A percentile compares a stretch with the other conserved stretches of the same genome.
Conservation (phyloP, 2,329 filamentous ascomycete genomes). For the Hortaea sp. region DNA sequence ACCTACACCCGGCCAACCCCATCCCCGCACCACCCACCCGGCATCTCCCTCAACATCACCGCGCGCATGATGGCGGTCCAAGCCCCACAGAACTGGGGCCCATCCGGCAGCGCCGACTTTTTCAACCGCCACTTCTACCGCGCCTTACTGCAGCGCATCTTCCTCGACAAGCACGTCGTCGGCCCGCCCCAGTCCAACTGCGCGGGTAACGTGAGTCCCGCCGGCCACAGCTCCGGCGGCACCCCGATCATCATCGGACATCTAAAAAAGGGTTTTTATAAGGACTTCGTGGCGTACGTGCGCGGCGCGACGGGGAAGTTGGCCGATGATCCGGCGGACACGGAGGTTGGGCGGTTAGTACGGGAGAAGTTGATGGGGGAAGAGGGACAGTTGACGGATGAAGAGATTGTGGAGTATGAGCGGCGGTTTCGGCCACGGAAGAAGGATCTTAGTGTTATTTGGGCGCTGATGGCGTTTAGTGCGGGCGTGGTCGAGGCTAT, state of each 20-base stretch:
- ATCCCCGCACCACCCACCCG: conserved; percentile 23
- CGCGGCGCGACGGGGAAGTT: conserved; percentile 73
- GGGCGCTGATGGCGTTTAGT: conserved; percentile 94
- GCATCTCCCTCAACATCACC: conserved; percentile 85
- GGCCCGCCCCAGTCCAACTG: conserved; percentile 38
- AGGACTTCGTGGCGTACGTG: conserved; percentile 65
- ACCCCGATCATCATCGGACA: conserved; percentile 82
- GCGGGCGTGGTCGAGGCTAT: conserved; percentile 80
- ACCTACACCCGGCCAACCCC: conserved; percentile 29
- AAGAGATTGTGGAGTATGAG: conserved; percentile 65
- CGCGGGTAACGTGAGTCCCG: conserved; percentile 17
- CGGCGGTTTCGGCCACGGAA: conserved; percentile 52
- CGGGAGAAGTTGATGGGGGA: conserved; percentile 49
- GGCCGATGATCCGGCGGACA: conserved; percentile 39
- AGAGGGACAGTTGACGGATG: conserved; percentile 50
- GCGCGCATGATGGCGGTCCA: conserved; percentile 98
- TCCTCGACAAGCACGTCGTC: conserved; percentile 74
- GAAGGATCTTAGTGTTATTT: conserved; percentile 76
- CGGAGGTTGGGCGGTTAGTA: conserved; percentile 36
- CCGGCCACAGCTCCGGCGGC: conserved; percentile 28
- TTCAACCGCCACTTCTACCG: conserved; percentile 92
- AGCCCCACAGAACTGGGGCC: conserved; percentile 85
- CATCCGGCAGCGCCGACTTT: conserved; percentile 69
- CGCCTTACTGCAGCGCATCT: conserved; percentile 81
- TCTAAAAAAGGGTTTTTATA: conserved; percentile 69